Conservation (phyloP, 495 filamentous ascomycete species). For the Aspergillus leporis region DNA sequence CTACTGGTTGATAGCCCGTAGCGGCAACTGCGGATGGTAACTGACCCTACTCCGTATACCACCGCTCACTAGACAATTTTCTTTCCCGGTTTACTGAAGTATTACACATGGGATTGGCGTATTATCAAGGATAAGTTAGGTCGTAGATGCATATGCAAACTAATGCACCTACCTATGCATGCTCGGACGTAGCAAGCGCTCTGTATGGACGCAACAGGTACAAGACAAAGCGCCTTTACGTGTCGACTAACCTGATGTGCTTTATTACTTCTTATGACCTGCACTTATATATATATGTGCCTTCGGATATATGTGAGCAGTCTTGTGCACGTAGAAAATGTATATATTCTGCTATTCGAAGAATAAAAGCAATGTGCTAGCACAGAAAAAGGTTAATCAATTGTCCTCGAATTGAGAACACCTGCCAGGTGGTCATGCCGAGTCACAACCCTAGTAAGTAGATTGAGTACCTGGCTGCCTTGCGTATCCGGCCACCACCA, state of each 20-base stretch:
- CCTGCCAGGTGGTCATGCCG: too few relatives aligned
- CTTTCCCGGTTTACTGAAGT: neutral
- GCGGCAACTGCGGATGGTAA: constrained; percentile 8
- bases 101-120: constrained; percentile 1
- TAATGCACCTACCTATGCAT: neutral
- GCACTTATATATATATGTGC: neutral
- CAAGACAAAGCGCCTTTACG: neutral
- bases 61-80: neutral
- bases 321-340: neutral
- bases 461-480: neutral
- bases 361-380: neutral
- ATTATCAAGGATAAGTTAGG: constrained; percentile 1
- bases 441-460: too few relatives aligned
- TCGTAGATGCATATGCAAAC: constrained; percentile 6
- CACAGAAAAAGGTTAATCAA: too few relatives aligned
- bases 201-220: neutral
- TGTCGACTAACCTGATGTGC: neutral
- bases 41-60: neutral
- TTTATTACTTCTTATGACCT: neutral
- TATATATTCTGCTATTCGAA: neutral
- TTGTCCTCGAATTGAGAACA: too few relatives aligned
- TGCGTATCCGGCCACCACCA: too few relatives aligned
- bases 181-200: neutral
- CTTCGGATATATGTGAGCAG: neutral
- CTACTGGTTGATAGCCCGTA: neutral